These are phyloP conservation scores for Trypanosomatidae sp. DNA, from an alignment of 208 protist genomes.

Conservation along the genomic window DNA sequence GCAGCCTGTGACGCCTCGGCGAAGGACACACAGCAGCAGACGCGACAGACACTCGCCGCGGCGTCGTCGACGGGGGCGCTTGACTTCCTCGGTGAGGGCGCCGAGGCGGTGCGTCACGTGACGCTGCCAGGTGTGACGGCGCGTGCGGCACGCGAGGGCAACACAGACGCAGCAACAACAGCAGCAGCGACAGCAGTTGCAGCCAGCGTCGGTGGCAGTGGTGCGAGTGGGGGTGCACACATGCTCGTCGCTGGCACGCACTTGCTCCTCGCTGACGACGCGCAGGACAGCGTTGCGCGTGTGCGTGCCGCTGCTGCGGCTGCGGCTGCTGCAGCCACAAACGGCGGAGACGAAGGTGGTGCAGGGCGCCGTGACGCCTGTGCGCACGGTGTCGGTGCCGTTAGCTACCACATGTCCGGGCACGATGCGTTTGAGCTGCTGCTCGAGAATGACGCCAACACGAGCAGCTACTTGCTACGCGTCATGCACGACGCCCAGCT, in stretches of 20 bases:
- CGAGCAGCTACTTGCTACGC: conserved; percentile 54
- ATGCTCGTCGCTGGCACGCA: conserved; percentile 52
- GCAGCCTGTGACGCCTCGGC: conserved; percentile 6
- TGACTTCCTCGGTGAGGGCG: conserved; percentile 40
- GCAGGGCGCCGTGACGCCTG: conserved; percentile 2
- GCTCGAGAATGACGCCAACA: conserved; percentile 32
- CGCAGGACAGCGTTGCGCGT: conserved; percentile 7
- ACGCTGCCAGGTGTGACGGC: conserved; percentile 38
- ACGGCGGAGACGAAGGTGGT: not conserved
- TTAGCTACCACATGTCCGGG: conserved; percentile 34
- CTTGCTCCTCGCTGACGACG: conserved; percentile 41
- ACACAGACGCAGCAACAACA: too few relatives aligned
- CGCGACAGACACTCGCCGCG: too few relatives aligned
- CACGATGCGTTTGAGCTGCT: conserved; percentile 62
- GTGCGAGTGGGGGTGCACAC: conserved; percentile 25
- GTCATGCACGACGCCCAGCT: conserved; percentile 4
- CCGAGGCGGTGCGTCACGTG: conserved; percentile 30
- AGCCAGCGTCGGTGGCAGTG: too few relatives aligned
- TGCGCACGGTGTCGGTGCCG: too few relatives aligned
- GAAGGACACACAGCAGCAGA: too few relatives aligned
- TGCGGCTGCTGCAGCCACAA: not conserved
- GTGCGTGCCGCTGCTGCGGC: conserved; percentile 6
- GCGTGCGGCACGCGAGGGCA: conserved; percentile 3
- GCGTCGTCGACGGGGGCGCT: conserved; percentile 5
- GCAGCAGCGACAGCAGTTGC: too few relatives aligned